phyloP scores from a whole-genome alignment of 2,329 filamentous ascomycete species.

The Colletotrichum falcatum region DNA sequence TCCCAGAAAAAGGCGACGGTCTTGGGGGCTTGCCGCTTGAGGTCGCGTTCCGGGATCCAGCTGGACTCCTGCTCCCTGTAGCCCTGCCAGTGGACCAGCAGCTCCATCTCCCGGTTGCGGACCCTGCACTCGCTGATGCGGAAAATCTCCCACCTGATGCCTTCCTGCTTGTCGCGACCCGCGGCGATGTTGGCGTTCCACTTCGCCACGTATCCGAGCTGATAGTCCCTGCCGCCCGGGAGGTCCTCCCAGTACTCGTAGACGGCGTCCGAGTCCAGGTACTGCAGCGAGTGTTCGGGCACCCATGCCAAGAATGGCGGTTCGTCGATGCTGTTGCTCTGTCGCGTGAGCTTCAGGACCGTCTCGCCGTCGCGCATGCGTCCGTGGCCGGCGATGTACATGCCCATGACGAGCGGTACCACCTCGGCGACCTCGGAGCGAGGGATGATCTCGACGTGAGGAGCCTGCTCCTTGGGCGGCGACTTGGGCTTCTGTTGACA shows the following conservation, averaged over 20 bases:
- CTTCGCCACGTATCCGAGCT: not conserved
- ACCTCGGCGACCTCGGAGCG: not conserved
- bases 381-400: not conserved
- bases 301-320: not conserved
- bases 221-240: not conserved
- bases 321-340: not conserved
- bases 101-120: not conserved
- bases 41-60: slow-evolving; percentile 56
- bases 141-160: not conserved
- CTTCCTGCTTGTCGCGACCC: not conserved
- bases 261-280: not conserved
- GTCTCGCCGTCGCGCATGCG: not conserved
- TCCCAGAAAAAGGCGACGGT: not conserved
- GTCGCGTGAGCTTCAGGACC: not conserved
- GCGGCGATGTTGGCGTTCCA: not conserved
- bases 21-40: not conserved
- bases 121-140: not conserved
- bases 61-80: slow-evolving; percentile 14
- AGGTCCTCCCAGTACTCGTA: not conserved
- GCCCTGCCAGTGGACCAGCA: not conserved
- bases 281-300: not conserved
- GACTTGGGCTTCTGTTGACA: not conserved
- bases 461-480: not conserved
- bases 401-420: not conserved
- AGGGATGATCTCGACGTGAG: not conserved